Conservation (phyloP, 805 yeast genomes). For the Pichia exigua region DNA sequence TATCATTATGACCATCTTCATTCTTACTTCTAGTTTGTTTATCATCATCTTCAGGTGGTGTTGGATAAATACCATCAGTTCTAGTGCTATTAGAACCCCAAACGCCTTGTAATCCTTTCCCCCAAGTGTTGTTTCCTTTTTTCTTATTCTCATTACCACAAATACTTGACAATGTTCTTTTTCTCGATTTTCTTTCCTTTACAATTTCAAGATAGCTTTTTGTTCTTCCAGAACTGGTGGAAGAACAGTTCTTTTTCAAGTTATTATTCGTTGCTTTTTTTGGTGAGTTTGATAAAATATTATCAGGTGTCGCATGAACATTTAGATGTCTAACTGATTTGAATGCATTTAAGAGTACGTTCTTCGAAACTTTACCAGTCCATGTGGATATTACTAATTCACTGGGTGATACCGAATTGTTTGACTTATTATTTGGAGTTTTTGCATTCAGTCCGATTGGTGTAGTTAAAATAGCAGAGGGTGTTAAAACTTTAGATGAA, state of each 20-base stretch:
- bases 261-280: neutral
- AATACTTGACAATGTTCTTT: neutral
- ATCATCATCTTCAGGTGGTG: conserved; percentile 30
- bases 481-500: conserved; percentile 22
- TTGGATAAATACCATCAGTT: conserved; percentile 19
- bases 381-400: conserved; percentile 9
- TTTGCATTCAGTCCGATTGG: conserved; percentile 30
- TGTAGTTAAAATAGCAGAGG: conserved; percentile 33
- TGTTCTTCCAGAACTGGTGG: neutral
- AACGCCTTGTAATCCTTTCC: neutral
- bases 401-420: neutral
- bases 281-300: neutral
- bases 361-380: conserved; percentile 39
- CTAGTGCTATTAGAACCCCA: neutral
- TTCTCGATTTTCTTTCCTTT: conserved; percentile 1
- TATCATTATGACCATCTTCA: conserved; percentile 1
- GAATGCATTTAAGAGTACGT: conserved; percentile 38
- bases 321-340: conserved; percentile 11
- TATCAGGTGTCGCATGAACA: conserved; percentile 2
- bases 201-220: conserved; percentile 4
- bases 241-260: neutral
- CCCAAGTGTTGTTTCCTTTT: neutral
- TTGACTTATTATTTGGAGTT: conserved; percentile 20
- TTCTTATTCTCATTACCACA: neutral
- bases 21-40: neutral